These are phyloP conservation scores for Millerozyma miso DNA, from an alignment of 805 yeast species.

Conservation along the genomic window DNA sequence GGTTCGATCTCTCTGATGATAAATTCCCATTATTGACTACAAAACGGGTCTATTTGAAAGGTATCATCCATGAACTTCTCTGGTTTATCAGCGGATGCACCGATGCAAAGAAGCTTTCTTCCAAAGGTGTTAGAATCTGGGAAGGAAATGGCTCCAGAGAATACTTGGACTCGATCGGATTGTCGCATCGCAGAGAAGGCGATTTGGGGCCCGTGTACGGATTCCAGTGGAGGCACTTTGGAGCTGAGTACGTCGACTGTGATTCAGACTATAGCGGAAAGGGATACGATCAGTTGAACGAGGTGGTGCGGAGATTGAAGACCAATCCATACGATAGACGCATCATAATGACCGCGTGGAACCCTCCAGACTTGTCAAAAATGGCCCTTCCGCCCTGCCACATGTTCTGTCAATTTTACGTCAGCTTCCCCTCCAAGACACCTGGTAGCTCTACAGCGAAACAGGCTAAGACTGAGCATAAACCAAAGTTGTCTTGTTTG, in stretches of 20 bases:
- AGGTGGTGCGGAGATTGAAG: conserved; percentile 73
- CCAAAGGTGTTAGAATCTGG: conserved; percentile 94
- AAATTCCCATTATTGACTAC: conserved; percentile 88
- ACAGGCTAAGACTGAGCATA: conserved; percentile 17
- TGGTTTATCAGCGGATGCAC: conserved; percentile 94
- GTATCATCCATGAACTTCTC: conserved; percentile 80
- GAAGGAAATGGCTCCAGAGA: conserved; percentile 97
- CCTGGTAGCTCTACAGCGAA: conserved; percentile 15
- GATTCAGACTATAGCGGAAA: conserved; percentile 81
- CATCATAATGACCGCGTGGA: conserved; percentile 96
- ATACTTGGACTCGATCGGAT: conserved; percentile 78
- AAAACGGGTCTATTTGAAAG: conserved; percentile 85
- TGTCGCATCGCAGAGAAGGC: conserved; percentile 78
- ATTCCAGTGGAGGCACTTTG: conserved; percentile 99
- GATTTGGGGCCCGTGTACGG: conserved; percentile 99
- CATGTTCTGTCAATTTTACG: conserved; percentile 93
- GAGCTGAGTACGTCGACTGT: conserved; percentile 85
- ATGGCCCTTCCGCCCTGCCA: conserved; percentile 99
- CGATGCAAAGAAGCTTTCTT: conserved; percentile 73
- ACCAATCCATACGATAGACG: conserved; percentile 92
- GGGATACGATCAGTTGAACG: conserved; percentile 87
- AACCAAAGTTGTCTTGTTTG: conserved; percentile 77
- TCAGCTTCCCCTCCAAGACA: conserved; percentile 63
- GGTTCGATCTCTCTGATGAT: conserved; percentile 72
- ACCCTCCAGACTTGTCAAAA: conserved; percentile 86